Base-by-base conservation (phyloP, 306 rosid species). In the Canavalia ensiformis region DNA sequence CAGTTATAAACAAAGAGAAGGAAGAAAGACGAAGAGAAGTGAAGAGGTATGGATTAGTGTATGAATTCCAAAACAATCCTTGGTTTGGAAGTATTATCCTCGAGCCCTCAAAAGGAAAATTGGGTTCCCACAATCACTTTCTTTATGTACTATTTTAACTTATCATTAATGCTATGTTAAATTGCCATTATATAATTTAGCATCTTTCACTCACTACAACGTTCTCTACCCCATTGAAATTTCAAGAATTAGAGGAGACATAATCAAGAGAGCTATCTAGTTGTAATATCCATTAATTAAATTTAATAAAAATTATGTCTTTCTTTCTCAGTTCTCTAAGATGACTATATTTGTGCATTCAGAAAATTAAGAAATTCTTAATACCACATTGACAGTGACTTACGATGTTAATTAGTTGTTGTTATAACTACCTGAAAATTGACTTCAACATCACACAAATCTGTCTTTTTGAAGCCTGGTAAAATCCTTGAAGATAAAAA, bases 101-200 rank as follows among this genome's bases (percentile, higher is more conserved):
- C 92, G 97, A 91, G 94, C 90, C 88, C 90, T 90, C 93, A 87
- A 93, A 90, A 81, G 80, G 72, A 56, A 88, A 82, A 75, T 9
- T 54, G 35, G 67, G 74, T 62, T 68, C 65, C 88, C 90, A 83
- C 91, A 28, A 29, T 67, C 74, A 66, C 76, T 50, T 69, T 60
- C 76, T 28, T 78, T 88, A 90, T 87, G 90, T 57, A 82, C 84
- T 25, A 37, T 35, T 63, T 62, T 83, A 45, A 76, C n/a, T 60
- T 75, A n/a, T 47, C 55, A 35, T 33, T 3, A n/a, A 6, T 75
- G 30, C 57, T 37, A 29, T 67, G 4, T 12, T 47, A 18, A 47
- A 68, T 55, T n/a, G 46, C 37, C 28, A n/a, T 25, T 74, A 46
- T 37, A 37, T 63, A 50, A 58, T 68, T 77, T 49, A 77, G 10